Evolutionary conservation across 2,329 filamentous ascomycete species (phyloP).

Genomic region (Nakataea oryzae): DNA sequence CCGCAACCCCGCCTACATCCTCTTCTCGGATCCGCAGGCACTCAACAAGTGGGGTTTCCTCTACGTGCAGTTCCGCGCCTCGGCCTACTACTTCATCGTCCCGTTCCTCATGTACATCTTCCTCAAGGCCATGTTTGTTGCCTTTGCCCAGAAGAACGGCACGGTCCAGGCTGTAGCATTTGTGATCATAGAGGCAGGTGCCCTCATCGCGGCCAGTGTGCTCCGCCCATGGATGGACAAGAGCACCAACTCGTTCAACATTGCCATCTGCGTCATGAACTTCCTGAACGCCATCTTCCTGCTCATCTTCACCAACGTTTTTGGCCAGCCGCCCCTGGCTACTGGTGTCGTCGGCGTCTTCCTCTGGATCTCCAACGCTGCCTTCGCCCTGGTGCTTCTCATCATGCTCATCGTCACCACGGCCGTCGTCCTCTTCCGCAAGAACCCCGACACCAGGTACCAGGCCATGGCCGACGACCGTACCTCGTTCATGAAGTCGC

Average conservation of each 20-base stretch:
- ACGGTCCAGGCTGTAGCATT: slow-evolving; percentile 66
- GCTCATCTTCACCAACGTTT: slow-evolving; percentile 72
- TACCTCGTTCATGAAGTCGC: slow-evolving; percentile 84
- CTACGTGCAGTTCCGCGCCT: slow-evolving; percentile 82
- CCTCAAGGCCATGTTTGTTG: slow-evolving; percentile 74
- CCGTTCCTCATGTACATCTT: slow-evolving; percentile 63
- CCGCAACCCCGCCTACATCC: slow-evolving; percentile 83
- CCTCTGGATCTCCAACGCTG: slow-evolving; percentile 73
- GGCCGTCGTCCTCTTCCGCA: slow-evolving; percentile 59
- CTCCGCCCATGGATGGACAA: slow-evolving; percentile 91
- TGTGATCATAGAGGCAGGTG: slow-evolving; percentile 62
- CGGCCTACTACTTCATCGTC: slow-evolving; percentile 80
- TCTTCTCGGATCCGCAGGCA: slow-evolving; percentile 75
- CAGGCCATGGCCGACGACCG: slow-evolving; percentile 85
- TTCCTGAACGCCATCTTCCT: slow-evolving; percentile 75
- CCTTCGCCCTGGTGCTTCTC: slow-evolving; percentile 65
- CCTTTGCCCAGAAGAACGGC: slow-evolving; percentile 56
- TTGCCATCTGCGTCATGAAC: slow-evolving; percentile 71
- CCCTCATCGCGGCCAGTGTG: slow-evolving; percentile 62
- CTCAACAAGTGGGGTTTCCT: slow-evolving; percentile 91
- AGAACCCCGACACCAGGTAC: slow-evolving; percentile 80
- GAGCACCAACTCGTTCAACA: slow-evolving; percentile 86
- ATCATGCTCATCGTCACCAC: slow-evolving; percentile 65
- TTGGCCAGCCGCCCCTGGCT: slow-evolving; percentile 67
- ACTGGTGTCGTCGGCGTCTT: slow-evolving; percentile 75